A percentile compares a stretch with the other conserved stretches of the same genome.
Conservation (phyloP, 2,329 filamentous ascomycete genomes). For the Gaeumannomyces tritici region DNA sequence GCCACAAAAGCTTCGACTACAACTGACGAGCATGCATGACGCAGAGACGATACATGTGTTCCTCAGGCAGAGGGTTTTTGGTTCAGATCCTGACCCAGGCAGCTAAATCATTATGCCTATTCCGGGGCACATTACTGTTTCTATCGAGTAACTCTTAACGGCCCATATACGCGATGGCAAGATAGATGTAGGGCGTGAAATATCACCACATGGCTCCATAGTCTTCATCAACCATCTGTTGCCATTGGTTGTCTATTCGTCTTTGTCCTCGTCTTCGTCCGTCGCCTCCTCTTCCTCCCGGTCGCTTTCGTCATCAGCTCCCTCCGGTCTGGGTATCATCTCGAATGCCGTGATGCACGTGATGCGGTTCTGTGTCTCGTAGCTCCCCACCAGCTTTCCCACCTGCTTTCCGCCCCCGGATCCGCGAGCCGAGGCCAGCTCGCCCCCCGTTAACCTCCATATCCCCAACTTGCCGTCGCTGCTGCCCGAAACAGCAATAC, state of each 20-base stretch:
- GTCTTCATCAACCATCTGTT: conserved; percentile 3
- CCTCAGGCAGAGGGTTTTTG: no score
- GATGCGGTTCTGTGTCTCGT: conserved; percentile 80
- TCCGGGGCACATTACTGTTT: no score
- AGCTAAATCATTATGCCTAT: no score
- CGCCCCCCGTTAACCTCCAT: conserved; percentile 46
- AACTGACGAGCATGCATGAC: no score
- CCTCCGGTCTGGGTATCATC: conserved; percentile 63
- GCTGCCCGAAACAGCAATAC: conserved; percentile 58
- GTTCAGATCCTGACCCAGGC: no score
- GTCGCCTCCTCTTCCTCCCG: conserved; percentile 24
- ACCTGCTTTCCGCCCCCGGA: conserved; percentile 21
- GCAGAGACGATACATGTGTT: no score
- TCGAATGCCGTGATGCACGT: conserved; percentile 81
- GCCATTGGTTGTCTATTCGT: conserved; percentile 24
- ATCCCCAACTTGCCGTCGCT: conserved; percentile 81
- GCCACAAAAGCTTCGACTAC: no score
- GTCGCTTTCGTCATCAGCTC: conserved; percentile 46
- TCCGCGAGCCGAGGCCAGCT: neutral
- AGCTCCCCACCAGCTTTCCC: conserved; percentile 63
- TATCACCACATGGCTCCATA: no score
- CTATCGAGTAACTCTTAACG: no score
- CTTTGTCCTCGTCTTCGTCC: conserved; percentile 28
- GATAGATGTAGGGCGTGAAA: no score
- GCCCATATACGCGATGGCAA: no score